Conservation (phyloP, 495 filamentous ascomycete species). For the Venustampulla echinocandica region DNA sequence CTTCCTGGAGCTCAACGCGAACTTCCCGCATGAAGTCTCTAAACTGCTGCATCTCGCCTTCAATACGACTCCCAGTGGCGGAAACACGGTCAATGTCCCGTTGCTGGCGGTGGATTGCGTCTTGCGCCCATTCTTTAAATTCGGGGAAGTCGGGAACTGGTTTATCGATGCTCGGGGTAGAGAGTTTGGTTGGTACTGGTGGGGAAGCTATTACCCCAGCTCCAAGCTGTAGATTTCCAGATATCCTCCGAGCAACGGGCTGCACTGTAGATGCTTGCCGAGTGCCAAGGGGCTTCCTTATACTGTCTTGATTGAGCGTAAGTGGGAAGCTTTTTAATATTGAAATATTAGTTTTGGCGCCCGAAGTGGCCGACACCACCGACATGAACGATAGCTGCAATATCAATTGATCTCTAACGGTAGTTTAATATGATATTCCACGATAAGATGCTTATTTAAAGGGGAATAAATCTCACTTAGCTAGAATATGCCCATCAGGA, state of each 20-base stretch:
- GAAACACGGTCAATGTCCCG: constrained; percentile 19
- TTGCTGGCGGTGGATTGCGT: constrained; percentile 14
- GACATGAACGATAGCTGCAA: constrained; percentile 17
- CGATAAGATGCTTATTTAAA: not conserved
- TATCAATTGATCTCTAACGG: constrained; percentile 18
- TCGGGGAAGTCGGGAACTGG: not conserved
- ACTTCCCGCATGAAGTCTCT: constrained; percentile 18
- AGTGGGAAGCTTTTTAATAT: constrained; percentile 9
- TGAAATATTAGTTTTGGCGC: constrained; percentile 13
- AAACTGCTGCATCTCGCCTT: constrained; percentile 16
- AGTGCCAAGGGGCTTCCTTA: not conserved
- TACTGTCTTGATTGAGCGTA: not conserved
- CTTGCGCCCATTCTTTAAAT: constrained; percentile 18
- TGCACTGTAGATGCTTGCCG: constrained; percentile 8
- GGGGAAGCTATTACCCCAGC: too few relatives aligned
- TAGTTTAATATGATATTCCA: not conserved
- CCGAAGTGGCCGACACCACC: constrained; percentile 9
- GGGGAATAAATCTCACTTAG: constrained; percentile 7
- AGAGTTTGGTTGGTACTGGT: too few relatives aligned
- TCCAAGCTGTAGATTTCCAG: not conserved
- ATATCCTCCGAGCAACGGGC: not conserved
- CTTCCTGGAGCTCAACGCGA: constrained; percentile 6
- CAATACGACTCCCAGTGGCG: constrained; percentile 16
- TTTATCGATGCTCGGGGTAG: too few relatives aligned
- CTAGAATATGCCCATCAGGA: constrained; percentile 15